Conservation (phyloP, 805 yeast genomes). For the Sungouiella thailandica region DNA sequence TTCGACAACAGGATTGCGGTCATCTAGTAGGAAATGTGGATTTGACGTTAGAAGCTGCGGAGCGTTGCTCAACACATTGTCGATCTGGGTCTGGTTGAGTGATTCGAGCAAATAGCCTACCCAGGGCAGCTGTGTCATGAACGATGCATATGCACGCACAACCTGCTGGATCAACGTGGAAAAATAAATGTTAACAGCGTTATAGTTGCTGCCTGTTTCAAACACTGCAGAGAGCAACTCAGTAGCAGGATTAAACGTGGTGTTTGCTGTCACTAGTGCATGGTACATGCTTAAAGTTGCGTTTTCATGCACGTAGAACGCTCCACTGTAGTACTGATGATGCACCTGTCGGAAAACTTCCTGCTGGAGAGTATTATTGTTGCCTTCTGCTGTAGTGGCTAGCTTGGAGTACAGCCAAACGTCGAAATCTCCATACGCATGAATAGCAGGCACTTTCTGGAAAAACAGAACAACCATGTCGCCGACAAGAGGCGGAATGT, state of each 20-base stretch:
- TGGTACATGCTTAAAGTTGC: conserved; percentile 21
- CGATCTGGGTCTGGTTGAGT: conserved; percentile 5
- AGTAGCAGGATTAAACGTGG: conserved; percentile 15
- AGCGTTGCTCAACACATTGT: conserved; percentile 10
- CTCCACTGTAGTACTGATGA: conserved; percentile 28
- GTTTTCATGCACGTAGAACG: conserved; percentile 24
- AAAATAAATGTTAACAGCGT: conserved; percentile 23
- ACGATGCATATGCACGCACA: conserved; percentile 12
- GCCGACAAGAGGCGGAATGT: conserved; percentile 22
- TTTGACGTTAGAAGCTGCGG: conserved; percentile 21
- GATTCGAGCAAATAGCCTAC: conserved; percentile 11
- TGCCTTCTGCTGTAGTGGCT: conserved; percentile 13
- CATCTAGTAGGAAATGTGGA: conserved; percentile 21
- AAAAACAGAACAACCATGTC: conserved; percentile 16
- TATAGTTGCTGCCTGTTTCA: conserved; percentile 31
- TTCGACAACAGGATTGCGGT: conserved; percentile 20
- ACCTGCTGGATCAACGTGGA: conserved; percentile 14
- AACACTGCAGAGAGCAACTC: conserved; percentile 22
- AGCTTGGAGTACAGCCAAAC: conserved; percentile 18
- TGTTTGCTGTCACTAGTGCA: conserved; percentile 14
- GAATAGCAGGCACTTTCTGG: conserved; percentile 16
- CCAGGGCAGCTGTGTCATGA: conserved; percentile 17
- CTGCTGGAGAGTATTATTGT: conserved; percentile 19
- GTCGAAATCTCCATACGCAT: conserved; percentile 20
- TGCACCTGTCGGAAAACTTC: conserved; percentile 27